Evolutionary conservation across 106 monocot genomes (phyloP).

Genomic region (Allium cepa): DNA sequence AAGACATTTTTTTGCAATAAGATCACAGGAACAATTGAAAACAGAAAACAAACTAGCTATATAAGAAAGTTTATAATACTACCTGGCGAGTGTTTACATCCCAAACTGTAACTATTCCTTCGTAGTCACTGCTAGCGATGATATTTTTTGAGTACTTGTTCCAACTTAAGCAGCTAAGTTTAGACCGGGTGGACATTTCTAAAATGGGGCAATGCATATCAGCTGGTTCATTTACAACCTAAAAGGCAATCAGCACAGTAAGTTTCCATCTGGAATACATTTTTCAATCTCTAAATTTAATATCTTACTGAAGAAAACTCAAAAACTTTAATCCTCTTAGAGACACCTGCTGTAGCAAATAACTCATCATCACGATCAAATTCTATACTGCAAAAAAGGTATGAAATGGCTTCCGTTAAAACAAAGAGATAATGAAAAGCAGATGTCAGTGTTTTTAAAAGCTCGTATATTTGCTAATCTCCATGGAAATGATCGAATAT

Average conservation of each 20-base stretch:
- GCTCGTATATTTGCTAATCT: background rate
- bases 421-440: too few species aligned
- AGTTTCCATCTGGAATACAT: background rate
- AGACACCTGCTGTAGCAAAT: slow-evolving; percentile 98
- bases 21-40: too few species aligned
- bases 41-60: too few species aligned
- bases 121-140: slow-evolving; percentile 96
- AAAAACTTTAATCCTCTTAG: slow-evolving; percentile 96
- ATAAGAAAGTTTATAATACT: background rate
- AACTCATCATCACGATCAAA: slow-evolving; percentile 98
- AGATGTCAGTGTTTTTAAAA: background rate
- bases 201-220: slow-evolving; percentile 90
- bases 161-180: slow-evolving; percentile 99
- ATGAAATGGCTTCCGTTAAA: background rate
- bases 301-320: slow-evolving; percentile 75
- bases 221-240: slow-evolving; percentile 92
- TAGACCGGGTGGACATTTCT: slow-evolving; percentile 91
- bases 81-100: slow-evolving; percentile 96
- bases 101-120: slow-evolving; percentile 98
- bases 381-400: slow-evolving; percentile 67
- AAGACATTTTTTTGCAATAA: too few species aligned
- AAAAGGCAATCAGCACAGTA: slow-evolving; percentile 11
- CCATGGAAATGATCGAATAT: too few species aligned
- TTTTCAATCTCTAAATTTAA: background rate
- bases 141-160: slow-evolving; percentile 93